Percentiles rank a stretch among this genome's conserved stretches.
Conservation (phyloP, 2,329 filamentous ascomycete species). For the Claviceps purpurea region DNA sequence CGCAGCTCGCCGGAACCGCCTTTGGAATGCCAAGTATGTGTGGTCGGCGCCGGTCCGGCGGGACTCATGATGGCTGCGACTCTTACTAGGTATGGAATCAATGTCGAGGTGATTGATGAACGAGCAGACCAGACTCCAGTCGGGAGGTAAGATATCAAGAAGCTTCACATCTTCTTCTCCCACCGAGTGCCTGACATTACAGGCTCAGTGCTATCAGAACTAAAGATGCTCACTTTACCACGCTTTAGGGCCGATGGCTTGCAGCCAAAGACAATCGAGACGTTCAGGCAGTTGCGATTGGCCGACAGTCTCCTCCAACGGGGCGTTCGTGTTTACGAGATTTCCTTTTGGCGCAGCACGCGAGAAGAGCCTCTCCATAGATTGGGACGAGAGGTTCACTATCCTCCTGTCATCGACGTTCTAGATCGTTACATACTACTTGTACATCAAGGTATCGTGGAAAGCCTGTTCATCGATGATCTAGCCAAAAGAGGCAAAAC, state of each 20-base stretch:
- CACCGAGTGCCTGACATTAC: neutral
- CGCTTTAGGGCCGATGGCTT: constrained; percentile 50
- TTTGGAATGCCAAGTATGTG: constrained; percentile 32
- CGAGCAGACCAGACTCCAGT: constrained; percentile 53
- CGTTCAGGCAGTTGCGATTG: constrained; percentile 58
- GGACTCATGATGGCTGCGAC: constrained; percentile 41
- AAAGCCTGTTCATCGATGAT: constrained; percentile 56
- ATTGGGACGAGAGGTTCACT: constrained; percentile 53
- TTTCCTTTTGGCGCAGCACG: constrained; percentile 55
- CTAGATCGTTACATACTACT: constrained; percentile 44
- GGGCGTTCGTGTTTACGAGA: constrained; percentile 60
- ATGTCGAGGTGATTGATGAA: constrained; percentile 54
- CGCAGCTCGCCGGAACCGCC: constrained; percentile 35
- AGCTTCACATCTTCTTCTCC: neutral
- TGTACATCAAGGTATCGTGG: constrained; percentile 64
- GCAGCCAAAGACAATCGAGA: constrained; percentile 69
- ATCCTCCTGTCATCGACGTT: constrained; percentile 47
- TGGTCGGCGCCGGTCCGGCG: constrained; percentile 42
- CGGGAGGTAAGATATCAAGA: constrained; percentile 30
- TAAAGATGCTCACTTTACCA: constrained; percentile 3
- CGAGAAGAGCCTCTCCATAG: constrained; percentile 39
- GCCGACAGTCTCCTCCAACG: constrained; percentile 53
- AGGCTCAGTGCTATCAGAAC: neutral
- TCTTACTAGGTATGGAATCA: constrained; percentile 52
- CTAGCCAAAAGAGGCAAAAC: constrained; percentile 49